Conservation (phyloP, 2,329 filamentous ascomycete genomes). For the Aureobasidium sp. region DNA sequence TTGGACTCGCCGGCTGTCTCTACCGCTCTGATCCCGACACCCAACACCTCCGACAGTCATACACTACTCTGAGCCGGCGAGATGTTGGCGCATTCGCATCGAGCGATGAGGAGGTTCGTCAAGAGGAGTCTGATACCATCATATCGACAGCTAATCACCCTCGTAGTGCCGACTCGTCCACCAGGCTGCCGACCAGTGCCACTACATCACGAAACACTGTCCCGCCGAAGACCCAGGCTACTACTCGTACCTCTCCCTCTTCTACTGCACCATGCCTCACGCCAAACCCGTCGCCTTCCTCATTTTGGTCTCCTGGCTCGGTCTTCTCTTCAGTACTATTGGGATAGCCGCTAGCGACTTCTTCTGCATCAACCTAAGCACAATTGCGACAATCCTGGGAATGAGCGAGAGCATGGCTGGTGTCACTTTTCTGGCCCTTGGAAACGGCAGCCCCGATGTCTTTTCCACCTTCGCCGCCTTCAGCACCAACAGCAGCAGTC, state of each 20-base stretch:
- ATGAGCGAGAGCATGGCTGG: constrained; percentile 94
- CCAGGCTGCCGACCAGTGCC: constrained; percentile 64
- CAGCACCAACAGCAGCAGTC: constrained; percentile 91
- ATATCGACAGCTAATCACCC: neutral
- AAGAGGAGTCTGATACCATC: neutral
- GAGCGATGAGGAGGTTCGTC: constrained; percentile 30
- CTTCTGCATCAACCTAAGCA: constrained; percentile 93
- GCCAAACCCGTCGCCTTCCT: constrained; percentile 70
- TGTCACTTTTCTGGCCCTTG: constrained; percentile 92
- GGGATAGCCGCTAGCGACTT: constrained; percentile 98
- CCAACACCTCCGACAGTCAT: neutral
- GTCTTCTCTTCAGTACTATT: constrained; percentile 87
- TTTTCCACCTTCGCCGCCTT: constrained; percentile 99
- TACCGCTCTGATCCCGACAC: neutral
- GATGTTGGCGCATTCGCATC: constrained; percentile 5
- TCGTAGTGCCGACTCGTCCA: constrained; percentile 71
- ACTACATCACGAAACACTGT: constrained; percentile 75
- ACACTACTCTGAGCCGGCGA: neutral
- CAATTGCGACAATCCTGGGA: constrained; percentile 78
- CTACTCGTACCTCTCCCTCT: constrained; percentile 78
- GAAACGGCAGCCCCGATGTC: constrained; percentile 95
- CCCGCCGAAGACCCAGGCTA: constrained; percentile 83
- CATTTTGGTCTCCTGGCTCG: constrained; percentile 74
- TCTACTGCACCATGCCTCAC: constrained; percentile 70
- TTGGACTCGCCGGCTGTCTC: constrained; percentile 12